Conservation (phyloP, 1,284 basidiomycete genomes). For the Xerocomus amazonicus region DNA sequence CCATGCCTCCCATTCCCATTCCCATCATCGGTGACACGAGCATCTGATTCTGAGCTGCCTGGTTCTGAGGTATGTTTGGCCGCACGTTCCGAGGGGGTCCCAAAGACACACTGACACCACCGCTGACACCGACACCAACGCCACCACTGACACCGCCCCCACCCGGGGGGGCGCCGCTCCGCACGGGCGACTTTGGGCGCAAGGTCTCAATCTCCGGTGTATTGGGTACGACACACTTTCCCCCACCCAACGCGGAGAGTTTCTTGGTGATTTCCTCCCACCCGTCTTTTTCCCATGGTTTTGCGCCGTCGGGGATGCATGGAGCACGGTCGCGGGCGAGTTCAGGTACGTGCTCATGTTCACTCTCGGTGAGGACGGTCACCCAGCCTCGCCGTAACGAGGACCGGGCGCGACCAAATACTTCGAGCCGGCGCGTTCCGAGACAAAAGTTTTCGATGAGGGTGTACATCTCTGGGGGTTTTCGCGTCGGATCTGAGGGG, state of each 20-base stretch:
- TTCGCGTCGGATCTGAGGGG: constrained; percentile 69
- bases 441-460: constrained; percentile 98
- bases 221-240: constrained; percentile 63
- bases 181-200: constrained; percentile 81
- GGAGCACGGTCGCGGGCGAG: constrained; percentile 37
- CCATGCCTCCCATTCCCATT: constrained; percentile 29
- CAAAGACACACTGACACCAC: constrained; percentile 18
- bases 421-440: constrained; percentile 85
- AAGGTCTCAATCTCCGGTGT: constrained; percentile 81
- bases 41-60: constrained; percentile 39
- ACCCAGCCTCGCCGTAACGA: constrained; percentile 90
- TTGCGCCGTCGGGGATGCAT: constrained; percentile 42
- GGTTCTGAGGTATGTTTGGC: constrained; percentile 13
- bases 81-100: constrained; percentile 22
- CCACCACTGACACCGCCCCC: constrained; percentile 28
- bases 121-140: constrained; percentile 23
- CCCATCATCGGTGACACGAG: constrained; percentile 49
- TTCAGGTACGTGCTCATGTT: constrained; percentile 48
- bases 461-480: constrained; percentile 94
- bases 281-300: constrained; percentile 51
- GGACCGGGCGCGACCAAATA: constrained; percentile 76
- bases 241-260: constrained; percentile 44
- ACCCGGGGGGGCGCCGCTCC: constrained; percentile 36
- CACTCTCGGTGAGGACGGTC: constrained; percentile 70
- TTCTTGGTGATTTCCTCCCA: constrained; percentile 60